These are phyloP conservation scores for Pleurotus sapidus DNA, from an alignment of 768 basidiomycete genomes.

Conservation along the genomic window DNA sequence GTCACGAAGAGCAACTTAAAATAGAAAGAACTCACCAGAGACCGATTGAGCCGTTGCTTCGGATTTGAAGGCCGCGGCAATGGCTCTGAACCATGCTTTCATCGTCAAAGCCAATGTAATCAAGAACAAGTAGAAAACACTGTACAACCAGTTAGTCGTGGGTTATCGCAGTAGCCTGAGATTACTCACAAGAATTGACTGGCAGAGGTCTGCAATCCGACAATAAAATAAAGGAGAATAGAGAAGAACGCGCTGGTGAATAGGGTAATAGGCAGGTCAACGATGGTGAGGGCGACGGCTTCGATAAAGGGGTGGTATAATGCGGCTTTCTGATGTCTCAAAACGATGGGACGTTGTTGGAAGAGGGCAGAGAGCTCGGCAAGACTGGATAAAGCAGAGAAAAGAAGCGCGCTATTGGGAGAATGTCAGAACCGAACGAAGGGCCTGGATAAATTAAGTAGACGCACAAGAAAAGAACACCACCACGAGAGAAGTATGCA, in stretches of 20 bases:
- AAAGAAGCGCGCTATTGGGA: conserved; percentile 39
- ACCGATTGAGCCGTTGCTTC: conserved; percentile 63
- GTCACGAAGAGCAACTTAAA: conserved; percentile 13
- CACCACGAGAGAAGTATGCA: conserved; percentile 68
- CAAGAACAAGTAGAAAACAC: conserved; percentile 59
- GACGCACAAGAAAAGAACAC: conserved; percentile 68
- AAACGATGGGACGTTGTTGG: conserved; percentile 56
- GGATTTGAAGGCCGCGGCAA: conserved; percentile 58
- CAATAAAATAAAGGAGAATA: conserved; percentile 60
- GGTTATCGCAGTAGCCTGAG: not conserved
- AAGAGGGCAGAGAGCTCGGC: conserved; percentile 49
- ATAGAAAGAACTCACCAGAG: conserved; percentile 35
- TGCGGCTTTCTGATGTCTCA: conserved; percentile 54
- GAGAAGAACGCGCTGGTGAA: conserved; percentile 40
- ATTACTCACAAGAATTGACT: conserved; percentile 63
- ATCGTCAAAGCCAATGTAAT: conserved; percentile 59
- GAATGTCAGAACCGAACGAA: not conserved
- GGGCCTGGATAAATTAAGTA: not conserved
- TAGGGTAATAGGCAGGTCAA: conserved; percentile 59
- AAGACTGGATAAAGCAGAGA: conserved; percentile 45
- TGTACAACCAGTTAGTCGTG: conserved; percentile 16
- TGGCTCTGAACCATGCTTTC: conserved; percentile 72
- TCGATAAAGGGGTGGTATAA: conserved; percentile 61
- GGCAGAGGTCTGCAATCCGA: conserved; percentile 50
- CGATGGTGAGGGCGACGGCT: conserved; percentile 51